Evolutionary conservation across 78 protist genomes (phyloP).

Genomic region (Dictyostelium brefeldianum): DNA sequence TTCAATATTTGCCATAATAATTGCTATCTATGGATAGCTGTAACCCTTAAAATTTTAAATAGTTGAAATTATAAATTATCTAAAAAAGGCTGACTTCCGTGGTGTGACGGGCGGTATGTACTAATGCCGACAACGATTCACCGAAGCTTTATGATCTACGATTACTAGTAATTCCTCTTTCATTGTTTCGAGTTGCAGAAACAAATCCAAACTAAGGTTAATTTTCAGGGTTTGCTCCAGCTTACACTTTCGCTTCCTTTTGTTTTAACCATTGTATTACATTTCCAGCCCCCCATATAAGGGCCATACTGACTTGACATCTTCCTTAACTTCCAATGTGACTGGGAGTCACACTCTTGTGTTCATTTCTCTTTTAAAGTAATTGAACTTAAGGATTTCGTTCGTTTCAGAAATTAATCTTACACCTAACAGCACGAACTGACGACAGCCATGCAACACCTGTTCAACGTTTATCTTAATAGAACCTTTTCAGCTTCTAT

Average conservation of each 20-base stretch:
- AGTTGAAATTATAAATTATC: background rate
- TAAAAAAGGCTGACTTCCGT: slow-evolving; percentile 52
- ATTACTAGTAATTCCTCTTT: slow-evolving; percentile 80
- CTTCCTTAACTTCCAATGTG: slow-evolving; percentile 53
- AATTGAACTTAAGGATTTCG: slow-evolving; percentile 45
- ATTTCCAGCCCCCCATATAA: slow-evolving; percentile 36
- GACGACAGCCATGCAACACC: slow-evolving; percentile 75
- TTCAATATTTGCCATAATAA: background rate
- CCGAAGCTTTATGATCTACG: slow-evolving; percentile 74
- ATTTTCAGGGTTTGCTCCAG: background rate
- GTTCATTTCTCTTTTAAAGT: slow-evolving; percentile 3
- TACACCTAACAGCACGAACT: slow-evolving; percentile 72
- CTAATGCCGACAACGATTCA: slow-evolving; percentile 77
- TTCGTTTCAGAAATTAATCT: slow-evolving; percentile 39
- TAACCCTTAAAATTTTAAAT: background rate
- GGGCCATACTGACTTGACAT: slow-evolving; percentile 82
- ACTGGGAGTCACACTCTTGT: background rate
- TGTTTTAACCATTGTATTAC: too few relatives aligned
- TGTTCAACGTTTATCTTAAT: slow-evolving; percentile 4
- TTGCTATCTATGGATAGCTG: background rate
- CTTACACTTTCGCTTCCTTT: too few relatives aligned
- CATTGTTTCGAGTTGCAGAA: slow-evolving; percentile 75
- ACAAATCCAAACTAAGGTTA: slow-evolving; percentile 64
- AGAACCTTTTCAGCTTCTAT: background rate
- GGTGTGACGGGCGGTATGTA: slow-evolving; percentile 82